Evolutionary conservation across 1,284 basidiomycete species (phyloP).

Genomic region (Ceratobasidium sp.): DNA sequence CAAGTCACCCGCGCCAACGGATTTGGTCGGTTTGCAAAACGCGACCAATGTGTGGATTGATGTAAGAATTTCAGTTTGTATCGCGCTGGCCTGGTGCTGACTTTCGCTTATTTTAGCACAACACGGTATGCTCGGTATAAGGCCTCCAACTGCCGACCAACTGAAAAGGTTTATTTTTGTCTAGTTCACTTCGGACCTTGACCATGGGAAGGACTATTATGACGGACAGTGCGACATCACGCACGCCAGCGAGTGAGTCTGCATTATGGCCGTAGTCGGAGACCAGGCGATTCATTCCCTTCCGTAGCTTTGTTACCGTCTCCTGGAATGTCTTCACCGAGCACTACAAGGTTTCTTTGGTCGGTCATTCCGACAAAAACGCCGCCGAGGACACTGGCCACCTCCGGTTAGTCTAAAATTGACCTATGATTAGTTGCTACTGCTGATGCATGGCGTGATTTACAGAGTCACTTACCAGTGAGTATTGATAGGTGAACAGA

Average conservation of each 20-base stretch:
- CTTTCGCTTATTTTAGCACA: neutral
- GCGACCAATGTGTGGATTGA: constrained; percentile 47
- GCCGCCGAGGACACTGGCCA: constrained; percentile 40
- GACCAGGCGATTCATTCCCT: neutral
- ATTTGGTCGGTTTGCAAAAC: constrained; percentile 46
- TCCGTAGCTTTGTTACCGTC: constrained; percentile 35
- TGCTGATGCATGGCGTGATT: neutral
- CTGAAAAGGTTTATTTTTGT: neutral
- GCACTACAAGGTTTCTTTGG: constrained; percentile 44
- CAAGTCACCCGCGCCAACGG: constrained; percentile 45
- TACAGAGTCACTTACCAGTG: constrained; percentile 44
- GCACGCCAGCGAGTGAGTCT: constrained; percentile 32
- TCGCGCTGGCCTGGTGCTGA: neutral
- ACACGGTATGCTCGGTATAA: neutral
- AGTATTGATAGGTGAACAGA: neutral
- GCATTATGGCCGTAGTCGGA: neutral
- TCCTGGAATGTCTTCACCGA: constrained; percentile 43
- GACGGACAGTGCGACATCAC: constrained; percentile 43
- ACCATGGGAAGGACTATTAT: constrained; percentile 44
- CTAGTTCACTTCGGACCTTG: constrained; percentile 42
- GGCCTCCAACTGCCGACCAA: neutral
- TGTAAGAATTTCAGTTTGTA: neutral
- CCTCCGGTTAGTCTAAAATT: constrained; percentile 17
- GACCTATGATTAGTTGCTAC: neutral
- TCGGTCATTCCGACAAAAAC: constrained; percentile 46